Conservation (phyloP, 148 eudicot species). For the Talinum fruticosum region DNA sequence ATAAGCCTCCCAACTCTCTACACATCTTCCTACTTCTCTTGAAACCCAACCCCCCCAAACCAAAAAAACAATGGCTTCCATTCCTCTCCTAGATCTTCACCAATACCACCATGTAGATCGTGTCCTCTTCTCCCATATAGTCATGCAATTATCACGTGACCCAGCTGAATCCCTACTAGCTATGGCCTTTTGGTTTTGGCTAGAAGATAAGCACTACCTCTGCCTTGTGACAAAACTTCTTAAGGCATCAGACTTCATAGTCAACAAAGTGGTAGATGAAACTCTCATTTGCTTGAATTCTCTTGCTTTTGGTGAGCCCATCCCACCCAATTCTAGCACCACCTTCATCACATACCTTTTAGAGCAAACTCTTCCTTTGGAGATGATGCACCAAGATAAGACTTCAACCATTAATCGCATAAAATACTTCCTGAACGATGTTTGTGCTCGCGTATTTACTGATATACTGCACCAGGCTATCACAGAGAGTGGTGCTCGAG, state of each 20-base stretch:
- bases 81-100: conserved; percentile 16
- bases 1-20: not conserved
- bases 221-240: conserved; percentile 13
- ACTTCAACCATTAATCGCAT: conserved; percentile 11
- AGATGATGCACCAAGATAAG: conserved; percentile 20
- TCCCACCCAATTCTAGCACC: conserved; percentile 3
- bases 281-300: conserved; percentile 24
- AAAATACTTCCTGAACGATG: conserved; percentile 13
- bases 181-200: conserved; percentile 29
- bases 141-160: conserved; percentile 2
- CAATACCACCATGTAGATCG: conserved; percentile 21
- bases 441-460: conserved; percentile 22
- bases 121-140: not conserved
- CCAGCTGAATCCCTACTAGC: conserved; percentile 10
- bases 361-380: conserved; percentile 9
- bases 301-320: conserved; percentile 12
- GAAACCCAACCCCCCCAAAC: not conserved
- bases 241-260: not conserved
- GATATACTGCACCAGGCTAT: conserved; percentile 15
- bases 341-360: not conserved
- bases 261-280: conserved; percentile 17
- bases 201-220: conserved; percentile 18
- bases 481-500: not conserved
- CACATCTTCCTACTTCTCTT: not conserved
- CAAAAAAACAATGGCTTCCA: conserved; percentile 2